Percentiles rank a stretch among this genome's conserved stretches.
Conservation (phyloP, 306 rosid species). For the Canavalia gladiata region DNA sequence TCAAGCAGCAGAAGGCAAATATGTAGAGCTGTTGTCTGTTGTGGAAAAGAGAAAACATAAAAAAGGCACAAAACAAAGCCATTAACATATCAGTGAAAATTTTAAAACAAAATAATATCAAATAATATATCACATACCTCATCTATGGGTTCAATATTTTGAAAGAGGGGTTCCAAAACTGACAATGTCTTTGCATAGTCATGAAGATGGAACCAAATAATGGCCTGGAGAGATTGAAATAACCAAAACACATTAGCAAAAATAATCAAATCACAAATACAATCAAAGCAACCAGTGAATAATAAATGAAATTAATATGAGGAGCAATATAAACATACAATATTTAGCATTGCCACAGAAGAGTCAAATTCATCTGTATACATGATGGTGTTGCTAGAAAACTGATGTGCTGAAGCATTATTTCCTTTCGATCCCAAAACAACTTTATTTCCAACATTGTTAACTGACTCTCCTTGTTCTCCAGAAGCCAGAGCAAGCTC, state of each 20-base stretch:
- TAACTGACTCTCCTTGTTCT: conserved; percentile 71
- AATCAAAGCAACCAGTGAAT: conserved; percentile 35
- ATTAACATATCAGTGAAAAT: conserved; percentile 43
- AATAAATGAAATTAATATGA: conserved; percentile 30
- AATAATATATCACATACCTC: conserved; percentile 69
- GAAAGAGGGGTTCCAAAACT: conserved; percentile 90
- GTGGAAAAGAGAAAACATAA: conserved; percentile 42
- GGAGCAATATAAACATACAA: conserved; percentile 56
- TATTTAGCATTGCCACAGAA: conserved; percentile 69
- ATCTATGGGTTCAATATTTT: conserved; percentile 89
- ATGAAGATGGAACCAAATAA: conserved; percentile 93
- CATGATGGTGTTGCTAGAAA: conserved; percentile 61
- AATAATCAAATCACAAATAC: conserved; percentile 21
- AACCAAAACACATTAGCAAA: conserved; percentile 36
- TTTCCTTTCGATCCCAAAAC: conserved; percentile 75
- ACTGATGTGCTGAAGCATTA: conserved; percentile 56
- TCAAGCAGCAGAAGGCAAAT: conserved; percentile 94
- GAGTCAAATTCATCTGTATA: conserved; percentile 89
- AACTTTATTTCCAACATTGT: conserved; percentile 69
- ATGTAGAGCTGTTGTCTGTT: conserved; percentile 92
- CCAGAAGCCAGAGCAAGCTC: conserved; percentile 74
- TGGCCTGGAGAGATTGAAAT: conserved; percentile 65
- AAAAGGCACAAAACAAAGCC: conserved; percentile 36
- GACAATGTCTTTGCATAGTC: conserved; percentile 83
- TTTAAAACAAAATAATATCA: conserved; percentile 34